Base-by-base conservation (phyloP, 202 grass and related monocot species). In the Zizania palustris region DNA sequence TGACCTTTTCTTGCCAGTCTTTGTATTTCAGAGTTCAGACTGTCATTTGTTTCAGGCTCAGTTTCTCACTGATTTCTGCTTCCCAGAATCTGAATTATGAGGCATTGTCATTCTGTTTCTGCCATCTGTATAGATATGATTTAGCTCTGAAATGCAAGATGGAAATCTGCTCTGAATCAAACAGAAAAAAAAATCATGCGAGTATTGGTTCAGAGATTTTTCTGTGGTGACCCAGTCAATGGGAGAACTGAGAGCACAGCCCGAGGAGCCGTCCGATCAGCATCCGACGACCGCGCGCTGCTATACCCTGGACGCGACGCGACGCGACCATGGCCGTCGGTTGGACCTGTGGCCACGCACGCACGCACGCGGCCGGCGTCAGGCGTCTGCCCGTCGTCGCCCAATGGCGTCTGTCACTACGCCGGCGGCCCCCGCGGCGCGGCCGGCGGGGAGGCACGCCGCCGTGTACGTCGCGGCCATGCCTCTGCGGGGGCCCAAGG, bases 391-490 rank as follows among this genome's bases (percentile, higher is more conserved):
- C 15, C 6, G 64, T 8, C 38, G 1, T 14, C 58, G 45, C 16
- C 53, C 15, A 45, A 69, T 80, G 44, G 16, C 68, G 14, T 3
- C 33, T 37, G 40, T 46, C 45, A 16, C 64, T 45, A 40, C 71
- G 42, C 35, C 84, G 48, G 63, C 65, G 34, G 4, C 63, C 40
- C 16, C 83, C 19, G 45, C 14, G 45, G 36, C 38, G 13, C 15
- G 35, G 67, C 35, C 57, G n/a, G 48, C 78, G 16, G 68, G 57
- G 35, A 28, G 42, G 63, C 63, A 74, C 67, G 59, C 77, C 14
- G 76, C 87, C 12, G 85, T 98, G 41, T 92, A 94, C 82, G 91
- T 98, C 34, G 87, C 91, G 36, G 85, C 95, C 0, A 83, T 92
- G 72, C 95, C 91, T 7, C 78, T 98, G 60, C 74, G 78, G 28